phyloP scores from a whole-genome alignment of 2,329 filamentous ascomycete species.

The Cladophialophora immunda region DNA sequence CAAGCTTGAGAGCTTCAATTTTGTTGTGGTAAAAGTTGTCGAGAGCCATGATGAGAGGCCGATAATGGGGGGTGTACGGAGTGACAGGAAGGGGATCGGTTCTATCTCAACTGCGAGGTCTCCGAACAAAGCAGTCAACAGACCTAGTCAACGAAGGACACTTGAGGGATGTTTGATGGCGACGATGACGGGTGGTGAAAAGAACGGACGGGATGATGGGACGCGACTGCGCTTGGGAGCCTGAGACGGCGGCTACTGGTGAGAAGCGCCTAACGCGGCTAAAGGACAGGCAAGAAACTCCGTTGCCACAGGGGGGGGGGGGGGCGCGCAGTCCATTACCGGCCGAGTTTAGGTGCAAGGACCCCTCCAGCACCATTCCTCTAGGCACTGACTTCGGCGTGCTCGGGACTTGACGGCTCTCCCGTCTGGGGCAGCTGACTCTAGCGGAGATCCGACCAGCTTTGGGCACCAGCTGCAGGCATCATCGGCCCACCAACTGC shows the following conservation, averaged over 20 bases:
- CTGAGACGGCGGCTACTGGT: slow-evolving; percentile 16
- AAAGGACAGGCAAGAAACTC: not conserved
- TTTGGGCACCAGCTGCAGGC: not conserved
- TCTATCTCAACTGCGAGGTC: not conserved
- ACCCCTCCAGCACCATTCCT: not conserved
- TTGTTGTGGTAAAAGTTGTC: slow-evolving; percentile 99
- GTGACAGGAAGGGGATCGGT: not conserved
- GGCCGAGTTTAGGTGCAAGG: not conserved
- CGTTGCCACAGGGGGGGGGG: not conserved
- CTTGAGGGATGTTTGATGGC: not conserved
- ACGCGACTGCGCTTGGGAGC: slow-evolving; percentile 28
- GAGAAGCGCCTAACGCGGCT: slow-evolving; percentile 18
- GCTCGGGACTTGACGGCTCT: not conserved
- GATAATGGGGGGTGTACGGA: not conserved
- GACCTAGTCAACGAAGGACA: not conserved
- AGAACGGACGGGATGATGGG: slow-evolving; percentile 29
- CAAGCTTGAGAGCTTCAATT: slow-evolving; percentile 99
- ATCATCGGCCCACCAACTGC: slow-evolving; percentile 2
- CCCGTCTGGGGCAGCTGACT: not conserved
- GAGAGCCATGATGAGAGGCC: slow-evolving; percentile 81
- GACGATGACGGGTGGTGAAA: slow-evolving; percentile 39
- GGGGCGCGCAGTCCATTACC: not conserved
- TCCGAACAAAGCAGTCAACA: not conserved
- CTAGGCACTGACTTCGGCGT: not conserved
- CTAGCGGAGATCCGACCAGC: not conserved